Percentiles rank a stretch among this genome's conserved stretches.
These are phyloP conservation scores for Ophiocytium majus DNA, from an alignment of 352 stramenopile species.

Conservation along the genomic window DNA sequence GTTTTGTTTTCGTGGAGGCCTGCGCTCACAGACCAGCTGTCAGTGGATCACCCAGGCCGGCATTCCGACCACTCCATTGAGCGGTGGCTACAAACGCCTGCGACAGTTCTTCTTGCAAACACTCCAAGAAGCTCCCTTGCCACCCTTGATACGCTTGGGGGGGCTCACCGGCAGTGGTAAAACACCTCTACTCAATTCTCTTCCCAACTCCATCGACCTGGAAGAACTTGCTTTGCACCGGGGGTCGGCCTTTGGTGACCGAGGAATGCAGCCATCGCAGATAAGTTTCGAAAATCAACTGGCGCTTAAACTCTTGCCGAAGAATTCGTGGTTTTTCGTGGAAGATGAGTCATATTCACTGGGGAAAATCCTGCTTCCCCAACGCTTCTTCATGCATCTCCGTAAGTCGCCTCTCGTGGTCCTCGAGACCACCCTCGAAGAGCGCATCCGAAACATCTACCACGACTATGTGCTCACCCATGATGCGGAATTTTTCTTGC, in stretches of 20 bases:
- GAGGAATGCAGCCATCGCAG: background rate
- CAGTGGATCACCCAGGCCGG: background rate
- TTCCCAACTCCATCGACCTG: constrained; percentile 4
- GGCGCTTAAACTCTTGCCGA: background rate
- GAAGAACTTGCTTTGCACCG: background rate
- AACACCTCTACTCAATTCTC: too few relatives aligned
- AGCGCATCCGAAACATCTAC: background rate
- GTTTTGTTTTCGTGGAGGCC: constrained; percentile 3
- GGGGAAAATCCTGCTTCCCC: background rate
- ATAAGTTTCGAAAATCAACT: constrained; percentile 7
- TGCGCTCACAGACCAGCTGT: background rate
- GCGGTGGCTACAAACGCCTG: constrained; percentile 13
- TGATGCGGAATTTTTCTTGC: background rate
- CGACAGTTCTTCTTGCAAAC: background rate
- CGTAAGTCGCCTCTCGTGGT: background rate
- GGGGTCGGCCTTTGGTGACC: background rate
- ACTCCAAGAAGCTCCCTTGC: background rate
- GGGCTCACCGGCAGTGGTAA: background rate
- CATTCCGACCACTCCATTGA: background rate
- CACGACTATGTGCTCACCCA: background rate
- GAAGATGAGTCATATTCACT: background rate
- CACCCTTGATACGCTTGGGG: background rate
- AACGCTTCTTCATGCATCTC: background rate
- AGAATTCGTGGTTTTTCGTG: background rate
- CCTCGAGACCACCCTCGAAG: background rate